A percentile compares a stretch with the other conserved stretches of the same genome.
phyloP scores from a whole-genome alignment of 441 rosid species.

The Syzygium syzygioides region DNA sequence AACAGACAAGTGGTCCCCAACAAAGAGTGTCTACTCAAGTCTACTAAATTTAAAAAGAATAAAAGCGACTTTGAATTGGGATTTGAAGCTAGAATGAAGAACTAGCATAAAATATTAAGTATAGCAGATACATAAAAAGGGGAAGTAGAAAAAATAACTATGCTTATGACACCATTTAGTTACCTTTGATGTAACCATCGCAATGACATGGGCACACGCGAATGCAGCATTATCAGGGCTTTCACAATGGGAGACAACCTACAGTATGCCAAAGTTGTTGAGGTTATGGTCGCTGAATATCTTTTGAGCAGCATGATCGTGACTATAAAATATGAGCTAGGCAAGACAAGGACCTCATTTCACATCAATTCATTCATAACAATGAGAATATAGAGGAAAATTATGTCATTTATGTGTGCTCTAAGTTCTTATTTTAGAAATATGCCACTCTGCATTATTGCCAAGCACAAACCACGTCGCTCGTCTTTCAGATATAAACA shows the following conservation, averaged over 20 bases:
- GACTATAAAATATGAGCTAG: background rate
- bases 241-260: constrained; percentile 62
- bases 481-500: background rate
- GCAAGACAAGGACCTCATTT: background rate
- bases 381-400: background rate
- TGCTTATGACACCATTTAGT: background rate
- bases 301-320: background rate
- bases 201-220: constrained; percentile 67
- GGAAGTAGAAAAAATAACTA: background rate
- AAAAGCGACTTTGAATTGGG: background rate
- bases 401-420: background rate
- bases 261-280: constrained; percentile 10
- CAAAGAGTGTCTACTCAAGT: background rate
- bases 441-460: background rate
- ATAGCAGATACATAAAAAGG: background rate
- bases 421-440: background rate
- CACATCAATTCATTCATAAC: background rate
- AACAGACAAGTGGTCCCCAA: background rate
- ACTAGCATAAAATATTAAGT: background rate
- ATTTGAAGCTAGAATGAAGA: background rate
- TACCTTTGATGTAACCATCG: constrained; percentile 76
- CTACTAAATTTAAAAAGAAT: background rate
- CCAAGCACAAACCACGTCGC: background rate
- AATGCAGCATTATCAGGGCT: constrained; percentile 54
- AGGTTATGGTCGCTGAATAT: background rate